Evolutionary conservation across 139 green algal species (phyloP).

Genomic region (Chlorella sp.): DNA sequence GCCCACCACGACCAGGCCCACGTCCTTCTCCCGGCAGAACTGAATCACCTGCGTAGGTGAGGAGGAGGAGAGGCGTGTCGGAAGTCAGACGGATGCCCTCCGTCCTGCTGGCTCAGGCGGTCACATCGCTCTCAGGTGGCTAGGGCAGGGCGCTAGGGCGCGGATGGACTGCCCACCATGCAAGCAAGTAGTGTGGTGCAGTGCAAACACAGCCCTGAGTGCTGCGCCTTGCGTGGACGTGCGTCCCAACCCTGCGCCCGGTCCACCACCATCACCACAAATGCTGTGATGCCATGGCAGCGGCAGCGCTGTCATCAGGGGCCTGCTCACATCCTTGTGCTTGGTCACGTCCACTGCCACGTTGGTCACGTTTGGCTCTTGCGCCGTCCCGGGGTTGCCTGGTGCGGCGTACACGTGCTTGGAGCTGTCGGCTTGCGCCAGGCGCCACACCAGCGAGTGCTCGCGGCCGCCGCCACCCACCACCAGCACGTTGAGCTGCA

Average conservation of each 20-base stretch:
- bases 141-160: not conserved
- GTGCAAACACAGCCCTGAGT: too few relatives aligned
- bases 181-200: not conserved
- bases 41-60: slow-evolving; percentile 41
- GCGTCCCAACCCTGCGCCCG: too few relatives aligned
- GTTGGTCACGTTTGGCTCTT: slow-evolving; percentile 51
- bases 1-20: slow-evolving; percentile 82
- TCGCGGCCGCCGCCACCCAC: slow-evolving; percentile 83
- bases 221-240: too few relatives aligned
- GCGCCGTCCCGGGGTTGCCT: slow-evolving; percentile 77
- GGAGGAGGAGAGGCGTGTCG: too few relatives aligned
- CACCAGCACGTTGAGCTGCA: slow-evolving; percentile 78
- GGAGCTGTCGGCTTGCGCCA: slow-evolving; percentile 60
- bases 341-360: slow-evolving; percentile 41
- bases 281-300: too few relatives aligned
- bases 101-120: not conserved
- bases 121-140: not conserved
- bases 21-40: slow-evolving; percentile 69
- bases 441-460: slow-evolving; percentile 84
- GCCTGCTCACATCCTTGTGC: slow-evolving; percentile 43
- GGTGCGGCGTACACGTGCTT: slow-evolving; percentile 67
- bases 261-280: too few relatives aligned
- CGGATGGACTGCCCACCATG: not conserved
- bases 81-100: not conserved
- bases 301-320: too few relatives aligned